Base-by-base conservation (phyloP, 257 asterid genomes). In the Perilla frutescens region DNA sequence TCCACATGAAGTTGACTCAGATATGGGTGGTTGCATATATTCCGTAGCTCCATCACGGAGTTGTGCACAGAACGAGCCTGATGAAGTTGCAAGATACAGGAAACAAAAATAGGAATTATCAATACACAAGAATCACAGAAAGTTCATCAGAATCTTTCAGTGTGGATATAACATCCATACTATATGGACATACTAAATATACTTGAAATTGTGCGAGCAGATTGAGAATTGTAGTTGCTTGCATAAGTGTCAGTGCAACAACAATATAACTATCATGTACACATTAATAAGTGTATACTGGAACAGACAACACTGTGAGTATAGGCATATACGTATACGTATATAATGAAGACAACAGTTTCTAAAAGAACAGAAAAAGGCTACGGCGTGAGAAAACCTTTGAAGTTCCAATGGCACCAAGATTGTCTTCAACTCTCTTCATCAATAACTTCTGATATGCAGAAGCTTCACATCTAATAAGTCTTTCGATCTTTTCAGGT, bases 1-100 rank as follows among this genome's bases (percentile, higher is more conserved):
- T 95, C 99, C 72, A 90, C 98, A 79, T 95, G 99, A 75, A 95
- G 96, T 75, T 95, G 99, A 75, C 99, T 92, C 71, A 95, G 98
- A 81, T 92, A 95, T 6, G 99, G 99, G 80, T 95, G 99, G 84
- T 95, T 95, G 82, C 99, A 95, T 77, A 95, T 95, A 82, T 95
- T 95, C 57, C 99, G 92, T 9, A 92, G 90, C 88, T 95, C 99
- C 97, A 95, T 95, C 74, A 95, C 99, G 58, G 99, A 90, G 82
- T 95, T 95, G 80, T 95, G 99, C 82, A 95, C 97, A 26, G 97
- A 75, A 47, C 99, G 90, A 71, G 90, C 98, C 99, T 91, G 85
- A 78, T 56, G 37, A 74, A 74, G 62, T 57, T 59, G 62, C 70
- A 34, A 57, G 65, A 63, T 78, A 40, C 72, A 75, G 69, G 70